Percentiles rank a stretch among this genome's conserved stretches.
Evolutionary conservation across 2,329 filamentous ascomycete genomes (phyloP).

Genomic region (Aspergillus brasiliensis): DNA sequence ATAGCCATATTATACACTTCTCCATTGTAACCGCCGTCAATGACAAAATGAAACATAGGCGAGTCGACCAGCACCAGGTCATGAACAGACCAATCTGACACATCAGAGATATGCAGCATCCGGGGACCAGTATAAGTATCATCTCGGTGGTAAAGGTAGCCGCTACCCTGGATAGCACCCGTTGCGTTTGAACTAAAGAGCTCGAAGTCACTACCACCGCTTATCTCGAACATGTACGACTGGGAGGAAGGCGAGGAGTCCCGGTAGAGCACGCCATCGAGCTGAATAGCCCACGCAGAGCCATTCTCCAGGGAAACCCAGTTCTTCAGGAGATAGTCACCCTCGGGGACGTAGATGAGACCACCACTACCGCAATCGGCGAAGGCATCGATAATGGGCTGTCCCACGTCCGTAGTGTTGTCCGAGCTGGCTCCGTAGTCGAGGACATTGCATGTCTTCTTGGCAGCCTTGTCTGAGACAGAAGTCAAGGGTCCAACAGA

Average conservation of each 20-base stretch:
- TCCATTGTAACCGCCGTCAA: conserved; percentile 55
- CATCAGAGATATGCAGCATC: conserved; percentile 50
- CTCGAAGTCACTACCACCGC: conserved; percentile 48
- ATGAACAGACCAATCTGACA: conserved; percentile 52
- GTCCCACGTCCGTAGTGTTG: conserved; percentile 54
- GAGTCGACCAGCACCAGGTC: conserved; percentile 54
- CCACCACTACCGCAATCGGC: conserved; percentile 55
- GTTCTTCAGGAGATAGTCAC: conserved; percentile 53
- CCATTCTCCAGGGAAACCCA: conserved; percentile 54
- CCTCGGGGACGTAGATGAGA: conserved; percentile 52
- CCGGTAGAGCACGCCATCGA: conserved; percentile 57
- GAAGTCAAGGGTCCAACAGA: too few species aligned
- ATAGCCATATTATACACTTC: conserved; percentile 61
- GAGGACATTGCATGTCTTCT: conserved; percentile 53
- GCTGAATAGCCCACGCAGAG: conserved; percentile 52
- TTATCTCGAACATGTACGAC: too few species aligned
- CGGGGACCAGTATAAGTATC: conserved; percentile 46
- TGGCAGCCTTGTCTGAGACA: conserved; percentile 5
- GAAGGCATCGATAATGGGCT: conserved; percentile 52
- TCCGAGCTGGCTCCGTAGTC: conserved; percentile 56
- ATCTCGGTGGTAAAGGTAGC: conserved; percentile 51
- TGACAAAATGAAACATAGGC: conserved; percentile 53
- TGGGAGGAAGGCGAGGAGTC: conserved; percentile 15
- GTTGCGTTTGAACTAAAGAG: conserved; percentile 54
- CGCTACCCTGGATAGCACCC: conserved; percentile 56